These are phyloP conservation scores for Phaeotremella fagi DNA, from an alignment of 768 basidiomycete species.

Conservation along the genomic window DNA sequence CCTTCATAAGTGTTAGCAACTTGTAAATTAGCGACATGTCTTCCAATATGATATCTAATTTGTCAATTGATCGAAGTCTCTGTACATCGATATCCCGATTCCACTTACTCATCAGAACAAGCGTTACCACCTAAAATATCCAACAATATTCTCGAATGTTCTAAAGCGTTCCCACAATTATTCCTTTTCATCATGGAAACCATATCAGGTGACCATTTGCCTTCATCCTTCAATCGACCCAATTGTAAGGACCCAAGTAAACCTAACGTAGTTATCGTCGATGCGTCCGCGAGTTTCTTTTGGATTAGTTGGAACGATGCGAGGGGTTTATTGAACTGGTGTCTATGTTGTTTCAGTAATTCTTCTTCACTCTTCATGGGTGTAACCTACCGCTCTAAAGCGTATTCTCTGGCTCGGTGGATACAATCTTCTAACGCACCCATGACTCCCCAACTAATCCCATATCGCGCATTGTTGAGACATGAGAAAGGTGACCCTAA, in stretches of 20 bases:
- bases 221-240: slow-evolving; percentile 81
- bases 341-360: slow-evolving; percentile 34
- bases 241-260: slow-evolving; percentile 49
- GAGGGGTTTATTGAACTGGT: slow-evolving; percentile 82
- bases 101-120: slow-evolving; percentile 76
- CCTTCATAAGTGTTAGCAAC: slow-evolving; percentile 97
- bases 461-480: slow-evolving; percentile 81
- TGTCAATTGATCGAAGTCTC: too few relatives aligned
- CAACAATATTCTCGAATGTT: slow-evolving; percentile 71
- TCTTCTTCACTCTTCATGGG: not conserved
- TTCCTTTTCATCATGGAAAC: slow-evolving; percentile 91
- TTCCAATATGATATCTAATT: slow-evolving; percentile 82
- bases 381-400: slow-evolving; percentile 62
- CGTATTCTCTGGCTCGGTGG: slow-evolving; percentile 68
- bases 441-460: slow-evolving; percentile 94
- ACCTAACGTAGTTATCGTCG: slow-evolving; percentile 76
- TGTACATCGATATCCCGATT: not conserved
- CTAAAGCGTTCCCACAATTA: slow-evolving; percentile 87
- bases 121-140: slow-evolving; percentile 95
- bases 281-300: slow-evolving; percentile 93
- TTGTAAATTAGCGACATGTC: slow-evolving; percentile 90
- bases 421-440: slow-evolving; percentile 93
- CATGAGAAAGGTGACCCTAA: slow-evolving; percentile 85
- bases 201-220: slow-evolving; percentile 77
- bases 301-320: slow-evolving; percentile 97